phyloP scores from a whole-genome alignment of 2,329 filamentous ascomycete genomes.

The Colletotrichum sp. region DNA sequence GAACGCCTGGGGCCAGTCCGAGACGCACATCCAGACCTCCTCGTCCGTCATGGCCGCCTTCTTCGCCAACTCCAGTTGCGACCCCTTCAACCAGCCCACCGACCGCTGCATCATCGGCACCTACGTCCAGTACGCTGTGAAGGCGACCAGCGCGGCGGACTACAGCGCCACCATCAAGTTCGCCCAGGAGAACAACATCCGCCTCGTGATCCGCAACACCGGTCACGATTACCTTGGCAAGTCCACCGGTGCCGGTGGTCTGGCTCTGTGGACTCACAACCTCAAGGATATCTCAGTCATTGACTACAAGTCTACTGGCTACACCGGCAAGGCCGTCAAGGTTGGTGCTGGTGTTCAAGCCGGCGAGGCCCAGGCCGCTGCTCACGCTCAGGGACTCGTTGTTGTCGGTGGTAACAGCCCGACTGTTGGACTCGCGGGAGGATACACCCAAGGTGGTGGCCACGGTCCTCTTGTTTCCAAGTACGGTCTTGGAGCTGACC shows the following conservation, averaged over 20 bases:
- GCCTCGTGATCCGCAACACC: slow-evolving; percentile 41
- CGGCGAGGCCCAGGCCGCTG: slow-evolving; percentile 44
- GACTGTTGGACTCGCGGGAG: slow-evolving; percentile 58
- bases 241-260: slow-evolving; percentile 37
- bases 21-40: slow-evolving; percentile 47
- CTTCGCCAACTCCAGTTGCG: slow-evolving; percentile 45
- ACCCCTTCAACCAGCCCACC: slow-evolving; percentile 33
- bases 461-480: slow-evolving; percentile 50
- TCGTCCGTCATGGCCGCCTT: slow-evolving; percentile 43
- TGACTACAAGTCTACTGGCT: slow-evolving; percentile 34
- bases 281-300: slow-evolving; percentile 40
- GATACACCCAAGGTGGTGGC: slow-evolving; percentile 61
- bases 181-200: slow-evolving; percentile 44
- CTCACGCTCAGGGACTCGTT: slow-evolving; percentile 40
- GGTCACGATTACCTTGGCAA: slow-evolving; percentile 41
- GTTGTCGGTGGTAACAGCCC: slow-evolving; percentile 53
- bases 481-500: slow-evolving; percentile 59
- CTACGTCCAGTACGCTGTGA: slow-evolving; percentile 20
- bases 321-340: slow-evolving; percentile 51
- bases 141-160: slow-evolving; percentile 11
- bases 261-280: slow-evolving; percentile 45
- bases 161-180: slow-evolving; percentile 31
- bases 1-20: slow-evolving; percentile 47
- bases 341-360: slow-evolving; percentile 55
- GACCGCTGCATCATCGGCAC: slow-evolving; percentile 11